Percentiles rank a stretch among this genome's conserved stretches.
These are phyloP conservation scores for Sanghuangporus weigelae DNA, from an alignment of 1,284 basidiomycete genomes.

Conservation along the genomic window DNA sequence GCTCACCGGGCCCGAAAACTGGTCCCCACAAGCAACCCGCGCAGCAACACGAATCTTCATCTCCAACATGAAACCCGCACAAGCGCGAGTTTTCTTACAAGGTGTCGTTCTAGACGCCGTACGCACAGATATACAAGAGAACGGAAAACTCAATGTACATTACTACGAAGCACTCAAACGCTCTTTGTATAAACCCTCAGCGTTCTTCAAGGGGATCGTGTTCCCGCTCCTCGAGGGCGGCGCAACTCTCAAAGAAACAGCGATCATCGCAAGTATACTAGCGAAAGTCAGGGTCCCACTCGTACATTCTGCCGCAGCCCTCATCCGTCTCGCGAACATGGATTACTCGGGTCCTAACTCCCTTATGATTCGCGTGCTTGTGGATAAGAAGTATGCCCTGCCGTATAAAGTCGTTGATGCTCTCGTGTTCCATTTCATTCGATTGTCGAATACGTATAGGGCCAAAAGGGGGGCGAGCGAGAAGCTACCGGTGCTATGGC, in stretches of 20 bases:
- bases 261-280: constrained; percentile 90
- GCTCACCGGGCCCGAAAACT: constrained; percentile 86
- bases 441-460: constrained; percentile 88
- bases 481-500: constrained; percentile 94
- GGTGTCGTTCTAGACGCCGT: constrained; percentile 91
- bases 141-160: constrained; percentile 88
- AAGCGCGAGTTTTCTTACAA: constrained; percentile 92
- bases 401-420: constrained; percentile 99
- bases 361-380: constrained; percentile 92
- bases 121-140: constrained; percentile 83
- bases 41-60: constrained; percentile 96
- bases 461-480: constrained; percentile 60
- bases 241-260: constrained; percentile 92
- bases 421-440: constrained; percentile 96
- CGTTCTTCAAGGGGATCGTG: constrained; percentile 98
- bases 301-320: constrained; percentile 92
- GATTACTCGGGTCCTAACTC: constrained; percentile 96
- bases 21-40: constrained; percentile 94
- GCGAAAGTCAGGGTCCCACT: constrained; percentile 92
- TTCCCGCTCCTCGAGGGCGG: constrained; percentile 92
- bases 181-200: constrained; percentile 92
- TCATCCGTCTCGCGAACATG: constrained; percentile 93
- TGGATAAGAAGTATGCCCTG: constrained; percentile 98
- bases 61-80: constrained; percentile 93
- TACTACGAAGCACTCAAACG: constrained; percentile 92